phyloP scores from a whole-genome alignment of 1,284 basidiomycete genomes.

The Marasmius oreades region DNA sequence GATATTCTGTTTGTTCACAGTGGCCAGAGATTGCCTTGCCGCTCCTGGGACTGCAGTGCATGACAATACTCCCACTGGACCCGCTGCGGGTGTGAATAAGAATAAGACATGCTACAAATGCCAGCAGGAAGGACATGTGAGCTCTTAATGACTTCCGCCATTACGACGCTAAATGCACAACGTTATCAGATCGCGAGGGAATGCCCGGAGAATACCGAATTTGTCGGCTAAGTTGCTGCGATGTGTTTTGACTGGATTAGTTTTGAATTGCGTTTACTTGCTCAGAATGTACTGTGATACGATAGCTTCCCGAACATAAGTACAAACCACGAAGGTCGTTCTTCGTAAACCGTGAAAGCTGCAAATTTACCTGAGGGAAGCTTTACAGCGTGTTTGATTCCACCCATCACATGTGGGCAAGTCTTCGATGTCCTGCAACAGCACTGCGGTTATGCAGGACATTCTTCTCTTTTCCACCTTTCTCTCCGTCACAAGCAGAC shows the following conservation, averaged over 20 bases:
- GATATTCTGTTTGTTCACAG: constrained; percentile 7
- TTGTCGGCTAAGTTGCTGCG: constrained; percentile 31
- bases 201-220: constrained; percentile 63
- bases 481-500: constrained; percentile 21
- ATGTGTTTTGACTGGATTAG: neutral
- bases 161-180: constrained; percentile 3
- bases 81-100: constrained; percentile 46
- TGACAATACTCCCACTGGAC: constrained; percentile 39
- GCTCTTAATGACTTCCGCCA: constrained; percentile 20
- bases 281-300: constrained; percentile 1
- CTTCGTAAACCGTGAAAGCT: neutral
- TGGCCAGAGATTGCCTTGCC: constrained; percentile 71
- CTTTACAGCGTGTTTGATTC: neutral
- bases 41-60: constrained; percentile 53
- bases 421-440: constrained; percentile 8
- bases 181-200: constrained; percentile 67
- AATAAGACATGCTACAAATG: constrained; percentile 84
- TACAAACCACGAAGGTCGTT: neutral
- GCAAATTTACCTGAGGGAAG: neutral
- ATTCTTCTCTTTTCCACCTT: constrained; percentile 34
- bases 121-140: constrained; percentile 79
- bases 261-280: neutral
- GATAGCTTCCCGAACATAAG: neutral
- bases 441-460: constrained; percentile 19
- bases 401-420: constrained; percentile 17